Evolutionary conservation across 805 yeast species (phyloP), one percentile per base, ranked within the genome.

Genomic region (Metschnikowia amazonensis): DNA sequence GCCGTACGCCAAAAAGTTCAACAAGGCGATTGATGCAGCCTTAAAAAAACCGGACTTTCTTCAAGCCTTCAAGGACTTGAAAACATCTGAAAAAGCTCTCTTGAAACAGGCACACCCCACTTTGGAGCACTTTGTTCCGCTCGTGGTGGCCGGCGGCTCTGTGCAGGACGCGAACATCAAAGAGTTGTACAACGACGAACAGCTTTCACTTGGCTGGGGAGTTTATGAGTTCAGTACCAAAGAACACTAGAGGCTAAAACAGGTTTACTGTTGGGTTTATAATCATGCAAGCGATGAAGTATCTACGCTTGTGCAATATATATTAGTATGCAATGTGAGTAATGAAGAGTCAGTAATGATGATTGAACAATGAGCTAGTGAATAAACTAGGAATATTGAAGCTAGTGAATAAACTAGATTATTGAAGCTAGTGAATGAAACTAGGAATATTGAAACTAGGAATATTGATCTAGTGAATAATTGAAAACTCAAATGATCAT

Each of bases 41-140:
- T 49, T 84, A 29, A 53, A 63, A 3, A 49, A 45, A 53, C 3
- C 55, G 47, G 14, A 65, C 61, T 60, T 74, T 30, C 57, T 77
- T 33, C 53, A 57, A 0, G 58, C 58, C 18, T 65, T 82, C 10
- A 60, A 72, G 24, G 54, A 60, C 4, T 52, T 81, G 39, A 56
- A 67, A 38, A 44, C 47, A 8, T 43, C 58, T 1, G 53, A 67
- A 52, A 58, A 51, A 3, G 54, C 59, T 4, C 60, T 79, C 13
- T 59, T 81, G 30, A 56, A 56, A 41, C 55, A 62, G 28, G 84
- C 92, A 0, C 95, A 86, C 62, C 95, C 95, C 8, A 81, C 90
- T 0, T 65, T 81, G 41, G 95, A 86, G 52, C 95, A 86, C 63
- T 78, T 86, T 49, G 63, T 79, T 52, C 92, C 92, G 1, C 54